These are phyloP conservation scores for Tubosaeta brunneosetosa DNA, from an alignment of 768 basidiomycete genomes.

Conservation along the genomic window DNA sequence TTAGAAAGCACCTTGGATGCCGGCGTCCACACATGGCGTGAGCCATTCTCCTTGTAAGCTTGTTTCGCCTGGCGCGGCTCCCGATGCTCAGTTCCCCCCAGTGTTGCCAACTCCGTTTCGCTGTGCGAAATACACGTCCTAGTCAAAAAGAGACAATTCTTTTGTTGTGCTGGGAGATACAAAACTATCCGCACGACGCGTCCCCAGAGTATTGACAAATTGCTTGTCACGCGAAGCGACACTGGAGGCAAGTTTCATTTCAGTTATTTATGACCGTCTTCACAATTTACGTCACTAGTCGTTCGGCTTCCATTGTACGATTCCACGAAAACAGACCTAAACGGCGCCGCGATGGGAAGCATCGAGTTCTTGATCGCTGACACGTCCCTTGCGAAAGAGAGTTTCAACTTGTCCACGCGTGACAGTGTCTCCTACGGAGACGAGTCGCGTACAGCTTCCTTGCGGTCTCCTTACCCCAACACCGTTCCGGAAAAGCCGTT, in stretches of 20 bases:
- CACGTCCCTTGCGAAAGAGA: conserved; percentile 13
- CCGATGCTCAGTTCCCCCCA: conserved; percentile 12
- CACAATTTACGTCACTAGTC: conserved; percentile 29
- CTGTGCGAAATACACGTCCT: conserved; percentile 27
- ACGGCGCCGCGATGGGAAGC: conserved; percentile 24
- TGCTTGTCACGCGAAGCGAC: conserved; percentile 25
- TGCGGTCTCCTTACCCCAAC: conserved; percentile 16
- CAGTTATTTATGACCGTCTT: conserved; percentile 25
- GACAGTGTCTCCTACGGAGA: conserved; percentile 17
- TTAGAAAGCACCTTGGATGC: conserved; percentile 25
- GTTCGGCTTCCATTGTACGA: conserved; percentile 31
- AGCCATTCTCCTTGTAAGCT: conserved; percentile 28
- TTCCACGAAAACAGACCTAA: conserved; percentile 27
- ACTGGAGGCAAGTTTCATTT: conserved; percentile 30
- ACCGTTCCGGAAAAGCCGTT: conserved; percentile 20
- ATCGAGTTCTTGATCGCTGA: conserved; percentile 23
- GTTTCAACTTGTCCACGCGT: conserved; percentile 14
- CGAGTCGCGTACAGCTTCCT: conserved; percentile 10
- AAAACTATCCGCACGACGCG: conserved; percentile 29
- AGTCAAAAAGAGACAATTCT: conserved; percentile 25
- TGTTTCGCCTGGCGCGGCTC: not conserved
- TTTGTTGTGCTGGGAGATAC: conserved; percentile 26
- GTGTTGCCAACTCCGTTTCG: conserved; percentile 18
- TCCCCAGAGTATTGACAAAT: conserved; percentile 18
- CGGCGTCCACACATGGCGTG: conserved; percentile 25